Percentiles rank a stretch among this genome's conserved stretches.
Conservation (phyloP, 805 yeast species). For the Pichia eremophila region DNA sequence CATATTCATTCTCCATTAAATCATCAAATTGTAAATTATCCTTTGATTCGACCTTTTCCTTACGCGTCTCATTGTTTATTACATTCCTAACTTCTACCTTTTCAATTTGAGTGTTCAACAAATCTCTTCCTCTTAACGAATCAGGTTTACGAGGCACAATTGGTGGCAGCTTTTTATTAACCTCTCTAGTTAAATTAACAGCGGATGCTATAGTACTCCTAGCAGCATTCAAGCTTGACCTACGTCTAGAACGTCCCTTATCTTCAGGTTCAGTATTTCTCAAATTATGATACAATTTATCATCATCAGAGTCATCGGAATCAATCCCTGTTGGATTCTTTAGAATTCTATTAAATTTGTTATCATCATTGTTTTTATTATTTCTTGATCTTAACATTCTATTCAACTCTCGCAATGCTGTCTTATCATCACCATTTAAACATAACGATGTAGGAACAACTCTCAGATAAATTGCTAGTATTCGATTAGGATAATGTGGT, state of each 20-base stretch:
- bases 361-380: background rate
- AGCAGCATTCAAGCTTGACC: slow-evolving; percentile 3
- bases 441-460: slow-evolving; percentile 65
- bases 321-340: slow-evolving; percentile 9
- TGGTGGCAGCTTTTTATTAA: slow-evolving; percentile 24
- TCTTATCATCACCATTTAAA: slow-evolving; percentile 33
- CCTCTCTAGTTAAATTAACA: background rate
- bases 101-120: no score
- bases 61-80: background rate
- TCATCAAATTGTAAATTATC: background rate
- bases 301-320: slow-evolving; percentile 6
- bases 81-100: background rate
- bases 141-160: slow-evolving; percentile 41
- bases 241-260: background rate
- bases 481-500: slow-evolving; percentile 46
- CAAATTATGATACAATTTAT: background rate
- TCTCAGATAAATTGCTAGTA: slow-evolving; percentile 71
- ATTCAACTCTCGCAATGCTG: slow-evolving; percentile 17
- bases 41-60: background rate
- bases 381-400: slow-evolving; percentile 11
- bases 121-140: slow-evolving; percentile 13
- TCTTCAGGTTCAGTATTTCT: background rate
- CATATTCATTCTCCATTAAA: background rate
- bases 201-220: background rate
- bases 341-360: background rate